These are phyloP conservation scores for Sugiyamaella pinicola DNA, from an alignment of 1,139 yeast genomes.

Conservation along the genomic window DNA sequence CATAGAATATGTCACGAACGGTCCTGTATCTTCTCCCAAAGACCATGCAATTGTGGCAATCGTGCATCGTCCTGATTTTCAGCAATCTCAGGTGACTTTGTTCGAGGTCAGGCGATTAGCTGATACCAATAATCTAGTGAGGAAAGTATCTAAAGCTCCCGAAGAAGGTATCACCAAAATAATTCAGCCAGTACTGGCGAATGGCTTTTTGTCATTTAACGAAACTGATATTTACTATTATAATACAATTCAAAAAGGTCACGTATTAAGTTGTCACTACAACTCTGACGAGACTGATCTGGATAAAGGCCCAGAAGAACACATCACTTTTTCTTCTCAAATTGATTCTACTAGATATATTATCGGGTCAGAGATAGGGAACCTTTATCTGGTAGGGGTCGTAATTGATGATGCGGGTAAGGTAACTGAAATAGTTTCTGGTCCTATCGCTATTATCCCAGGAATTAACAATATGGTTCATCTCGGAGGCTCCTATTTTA, in stretches of 20 bases:
- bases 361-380: constrained; percentile 10
- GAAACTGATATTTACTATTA: constrained; percentile 6
- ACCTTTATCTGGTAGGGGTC: not conserved
- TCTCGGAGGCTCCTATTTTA: constrained; percentile 13
- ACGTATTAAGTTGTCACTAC: not conserved
- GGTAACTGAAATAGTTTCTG: not conserved
- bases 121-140: not conserved
- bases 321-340: constrained; percentile 1
- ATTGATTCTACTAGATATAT: constrained; percentile 1
- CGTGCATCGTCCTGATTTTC: not conserved
- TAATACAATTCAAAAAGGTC: not conserved
- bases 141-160: not conserved
- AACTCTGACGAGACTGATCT: not conserved
- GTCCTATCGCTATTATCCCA: constrained; percentile 3
- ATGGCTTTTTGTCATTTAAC: constrained; percentile 8
- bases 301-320: not conserved
- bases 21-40: not conserved
- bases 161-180: not conserved
- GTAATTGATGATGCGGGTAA: not conserved
- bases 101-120: constrained; percentile 4
- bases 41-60: not conserved
- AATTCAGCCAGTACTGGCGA: not conserved
- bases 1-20: not conserved
- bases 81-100: not conserved
- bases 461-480: constrained; percentile 11